These are phyloP conservation scores for Calonectria leucothoes DNA, from an alignment of 2,329 filamentous ascomycete genomes.

Conservation along the genomic window DNA sequence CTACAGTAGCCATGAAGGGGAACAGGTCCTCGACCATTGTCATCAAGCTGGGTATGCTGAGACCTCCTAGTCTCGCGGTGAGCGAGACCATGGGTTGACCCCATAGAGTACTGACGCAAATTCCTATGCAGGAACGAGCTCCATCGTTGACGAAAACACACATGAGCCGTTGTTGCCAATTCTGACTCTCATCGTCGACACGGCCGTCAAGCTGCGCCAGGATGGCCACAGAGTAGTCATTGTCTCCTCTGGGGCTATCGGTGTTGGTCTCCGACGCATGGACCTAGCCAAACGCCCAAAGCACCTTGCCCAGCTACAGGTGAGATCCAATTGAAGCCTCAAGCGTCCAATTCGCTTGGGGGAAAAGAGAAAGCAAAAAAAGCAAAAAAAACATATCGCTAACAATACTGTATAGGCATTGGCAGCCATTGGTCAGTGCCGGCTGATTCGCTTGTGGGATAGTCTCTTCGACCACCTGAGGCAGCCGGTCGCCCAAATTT, in stretches of 20 bases:
- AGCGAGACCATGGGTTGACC: conserved; percentile 28
- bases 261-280: conserved; percentile 91
- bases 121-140: conserved; percentile 82
- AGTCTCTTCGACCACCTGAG: conserved; percentile 87
- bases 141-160: conserved; percentile 96
- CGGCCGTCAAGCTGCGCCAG: conserved; percentile 85
- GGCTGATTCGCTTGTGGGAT: conserved; percentile 96
- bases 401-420: conserved; percentile 69
- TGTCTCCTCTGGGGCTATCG: conserved; percentile 97
- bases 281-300: conserved; percentile 89
- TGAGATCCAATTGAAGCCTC: conserved; percentile 44
- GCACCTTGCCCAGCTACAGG: conserved; percentile 88
- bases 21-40: conserved; percentile 70
- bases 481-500: conserved; percentile 93
- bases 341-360: conserved; percentile 3
- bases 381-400: conserved; percentile 13
- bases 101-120: conserved; percentile 29
- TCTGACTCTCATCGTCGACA: conserved; percentile 92
- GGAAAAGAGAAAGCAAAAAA: too few relatives aligned
- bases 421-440: conserved; percentile 95
- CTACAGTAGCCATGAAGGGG: conserved; percentile 70
- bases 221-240: conserved; percentile 96
- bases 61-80: conserved; percentile 3
- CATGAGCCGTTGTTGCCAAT: conserved; percentile 94
- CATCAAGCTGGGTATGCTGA: conserved; percentile 82